Percentiles rank a stretch among this genome's conserved stretches.
Evolutionary conservation across 441 rosid genomes (phyloP).

Genomic region (Populus hybrid): DNA sequence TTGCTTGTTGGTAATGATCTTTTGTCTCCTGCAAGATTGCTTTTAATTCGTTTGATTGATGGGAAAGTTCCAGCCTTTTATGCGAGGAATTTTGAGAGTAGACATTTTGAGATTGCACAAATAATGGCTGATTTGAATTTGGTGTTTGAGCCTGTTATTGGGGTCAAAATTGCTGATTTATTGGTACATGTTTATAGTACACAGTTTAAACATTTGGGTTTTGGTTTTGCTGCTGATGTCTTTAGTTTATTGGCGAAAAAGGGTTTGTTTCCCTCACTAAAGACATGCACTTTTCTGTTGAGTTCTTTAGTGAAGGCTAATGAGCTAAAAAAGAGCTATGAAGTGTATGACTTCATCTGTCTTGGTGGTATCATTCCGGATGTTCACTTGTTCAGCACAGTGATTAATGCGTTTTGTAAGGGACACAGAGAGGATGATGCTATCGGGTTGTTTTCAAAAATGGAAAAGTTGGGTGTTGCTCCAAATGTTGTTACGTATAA

Average conservation of each 20-base stretch:
- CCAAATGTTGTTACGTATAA: constrained; percentile 74
- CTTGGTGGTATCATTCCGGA: constrained; percentile 36
- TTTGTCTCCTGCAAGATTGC: constrained; percentile 50
- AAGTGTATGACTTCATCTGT: constrained; percentile 50
- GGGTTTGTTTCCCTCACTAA: constrained; percentile 59
- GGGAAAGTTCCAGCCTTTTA: constrained; percentile 41
- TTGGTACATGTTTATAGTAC: constrained; percentile 59
- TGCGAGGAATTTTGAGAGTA: constrained; percentile 9
- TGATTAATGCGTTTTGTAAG: constrained; percentile 71
- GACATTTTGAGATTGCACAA: constrained; percentile 44
- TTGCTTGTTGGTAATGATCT: constrained; percentile 44
- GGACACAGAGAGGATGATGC: constrained; percentile 63
- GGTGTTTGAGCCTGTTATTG: constrained; percentile 25
- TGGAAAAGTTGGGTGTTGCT: constrained; percentile 45
- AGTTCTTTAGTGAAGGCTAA: constrained; percentile 54
- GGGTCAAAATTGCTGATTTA: constrained; percentile 46
- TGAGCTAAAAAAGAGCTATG: constrained; percentile 48
- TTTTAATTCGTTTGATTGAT: constrained; percentile 62
- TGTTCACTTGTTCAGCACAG: constrained; percentile 58
- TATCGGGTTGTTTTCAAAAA: constrained; percentile 42
- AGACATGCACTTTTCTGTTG: constrained; percentile 62
- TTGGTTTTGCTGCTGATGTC: constrained; percentile 45
- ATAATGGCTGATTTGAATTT: constrained; percentile 44
- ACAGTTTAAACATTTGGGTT: constrained; percentile 52
- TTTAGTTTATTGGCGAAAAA: constrained; percentile 41